A percentile compares a stretch with the other conserved stretches of the same genome.
These are phyloP conservation scores for Candida xiaguanensis DNA, from an alignment of 805 yeast genomes.

Conservation along the genomic window DNA sequence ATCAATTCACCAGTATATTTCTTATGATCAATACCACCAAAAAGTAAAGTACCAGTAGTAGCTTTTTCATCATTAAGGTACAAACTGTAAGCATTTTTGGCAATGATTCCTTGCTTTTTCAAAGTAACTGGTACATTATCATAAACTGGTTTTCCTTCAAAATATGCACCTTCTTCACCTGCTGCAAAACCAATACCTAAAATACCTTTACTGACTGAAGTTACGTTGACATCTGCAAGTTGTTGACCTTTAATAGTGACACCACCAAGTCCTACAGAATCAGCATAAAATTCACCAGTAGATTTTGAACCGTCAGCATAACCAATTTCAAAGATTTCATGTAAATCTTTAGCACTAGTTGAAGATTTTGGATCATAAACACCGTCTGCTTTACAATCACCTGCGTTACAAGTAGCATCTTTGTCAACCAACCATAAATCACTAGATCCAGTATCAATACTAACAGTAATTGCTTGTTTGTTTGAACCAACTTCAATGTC, in stretches of 20 bases:
- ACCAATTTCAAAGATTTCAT: conserved; percentile 7
- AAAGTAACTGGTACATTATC: conserved; percentile 32
- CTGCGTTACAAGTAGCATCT: conserved; percentile 18
- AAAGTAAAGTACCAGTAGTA: conserved; percentile 22
- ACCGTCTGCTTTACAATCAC: conserved; percentile 8
- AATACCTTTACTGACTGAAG: conserved; percentile 66
- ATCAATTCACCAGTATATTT: conserved; percentile 23
- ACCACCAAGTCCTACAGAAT: conserved; percentile 12
- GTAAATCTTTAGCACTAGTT: conserved; percentile 5
- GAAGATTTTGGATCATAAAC: conserved; percentile 14
- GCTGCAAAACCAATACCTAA: conserved; percentile 69
- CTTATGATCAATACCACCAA: conserved; percentile 32
- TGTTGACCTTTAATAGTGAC: conserved; percentile 12
- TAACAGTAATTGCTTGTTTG: conserved; percentile 14
- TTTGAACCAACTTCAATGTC: conserved; percentile 12
- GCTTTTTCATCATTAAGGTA: conserved; percentile 25
- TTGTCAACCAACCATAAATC: conserved; percentile 25
- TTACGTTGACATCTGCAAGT: conserved; percentile 23
- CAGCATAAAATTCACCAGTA: conserved; percentile 15
- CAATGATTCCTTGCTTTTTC: conserved; percentile 29
- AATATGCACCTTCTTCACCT: conserved; percentile 52
- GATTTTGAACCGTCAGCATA: conserved; percentile 12
- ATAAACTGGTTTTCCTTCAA: conserved; percentile 14
- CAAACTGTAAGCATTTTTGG: conserved; percentile 34
- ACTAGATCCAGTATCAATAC: conserved; percentile 24